These are phyloP conservation scores for Trichothecium roseum DNA, from an alignment of 2,329 filamentous ascomycete species.

Conservation along the genomic window DNA sequence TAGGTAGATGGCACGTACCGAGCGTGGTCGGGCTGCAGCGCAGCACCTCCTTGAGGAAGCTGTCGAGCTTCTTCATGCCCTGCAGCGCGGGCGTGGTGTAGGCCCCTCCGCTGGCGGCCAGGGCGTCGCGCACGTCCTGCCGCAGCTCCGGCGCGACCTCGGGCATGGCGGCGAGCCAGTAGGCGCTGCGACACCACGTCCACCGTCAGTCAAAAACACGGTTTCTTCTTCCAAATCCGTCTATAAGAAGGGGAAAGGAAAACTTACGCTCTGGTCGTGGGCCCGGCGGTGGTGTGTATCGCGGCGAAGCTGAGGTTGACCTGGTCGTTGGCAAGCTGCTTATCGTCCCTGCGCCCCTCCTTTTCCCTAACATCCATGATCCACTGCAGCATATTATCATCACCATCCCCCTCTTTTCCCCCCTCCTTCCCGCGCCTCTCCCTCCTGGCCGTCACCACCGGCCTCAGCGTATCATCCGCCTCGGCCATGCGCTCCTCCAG, in stretches of 20 bases:
- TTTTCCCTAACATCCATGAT: conserved; percentile 25
- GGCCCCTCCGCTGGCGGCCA: conserved; percentile 22
- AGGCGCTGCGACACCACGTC: conserved; percentile 28
- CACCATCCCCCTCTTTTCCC: neutral
- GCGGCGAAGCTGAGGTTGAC: conserved; percentile 34
- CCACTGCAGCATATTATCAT: too few relatives aligned
- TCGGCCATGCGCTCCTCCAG: conserved; percentile 19
- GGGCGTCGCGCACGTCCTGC: conserved; percentile 33
- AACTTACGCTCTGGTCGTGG: conserved; percentile 30
- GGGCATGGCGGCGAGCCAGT: conserved; percentile 38
- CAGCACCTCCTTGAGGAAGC: conserved; percentile 27
- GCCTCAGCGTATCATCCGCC: conserved; percentile 22
- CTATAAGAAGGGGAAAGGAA: neutral
- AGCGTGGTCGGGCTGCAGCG: conserved; percentile 18
- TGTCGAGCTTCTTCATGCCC: conserved; percentile 28
- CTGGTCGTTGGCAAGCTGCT: conserved; percentile 28
- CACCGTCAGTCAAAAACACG: too few relatives aligned
- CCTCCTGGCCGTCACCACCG: conserved; percentile 20
- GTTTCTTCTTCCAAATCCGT: too few relatives aligned
- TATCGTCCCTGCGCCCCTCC: conserved; percentile 17
- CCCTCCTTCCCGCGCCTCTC: conserved; percentile 6
- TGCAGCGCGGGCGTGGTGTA: conserved; percentile 22
- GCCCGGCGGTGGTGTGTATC: conserved; percentile 38
- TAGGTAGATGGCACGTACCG: conserved; percentile 14
- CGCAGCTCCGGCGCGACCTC: conserved; percentile 39